Evolutionary conservation across 306 rosid species (phyloP).

Genomic region (Pachyrhizus erosus): DNA sequence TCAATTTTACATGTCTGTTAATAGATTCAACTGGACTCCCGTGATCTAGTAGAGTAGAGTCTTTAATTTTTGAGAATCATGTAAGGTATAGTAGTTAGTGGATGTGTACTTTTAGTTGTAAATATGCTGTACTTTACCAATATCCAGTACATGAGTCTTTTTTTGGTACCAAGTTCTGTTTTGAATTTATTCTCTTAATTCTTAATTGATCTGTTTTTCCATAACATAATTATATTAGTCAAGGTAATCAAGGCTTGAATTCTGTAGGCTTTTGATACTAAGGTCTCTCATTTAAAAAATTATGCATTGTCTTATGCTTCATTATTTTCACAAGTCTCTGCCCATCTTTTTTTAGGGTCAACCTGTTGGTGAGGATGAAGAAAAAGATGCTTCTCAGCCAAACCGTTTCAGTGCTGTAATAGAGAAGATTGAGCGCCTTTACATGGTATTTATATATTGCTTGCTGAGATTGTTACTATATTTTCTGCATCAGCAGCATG

Average conservation of each 20-base stretch:
- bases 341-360: conserved; percentile 59
- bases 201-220: background rate
- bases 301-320: conserved; percentile 25
- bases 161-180: background rate
- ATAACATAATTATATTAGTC: background rate
- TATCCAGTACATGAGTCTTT: background rate
- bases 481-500: background rate
- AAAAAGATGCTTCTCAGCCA: conserved; percentile 71
- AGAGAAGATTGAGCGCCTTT: conserved; percentile 97
- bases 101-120: background rate
- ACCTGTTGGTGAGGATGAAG: conserved; percentile 68
- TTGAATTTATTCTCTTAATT: conserved; percentile 5
- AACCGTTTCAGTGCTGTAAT: conserved; percentile 96
- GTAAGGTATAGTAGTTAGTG: background rate
- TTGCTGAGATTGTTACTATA: conserved; percentile 23
- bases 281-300: background rate
- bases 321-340: conserved; percentile 32
- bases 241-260: background rate
- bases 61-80: background rate
- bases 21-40: background rate
- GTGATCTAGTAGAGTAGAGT: background rate
- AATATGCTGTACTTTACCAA: background rate
- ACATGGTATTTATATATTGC: conserved; percentile 62
- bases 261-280: conserved; percentile 10
- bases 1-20: background rate